Percentiles rank a stretch among this genome's conserved stretches.
These are phyloP conservation scores for Rossbeevera mucosa DNA, from an alignment of 768 basidiomycete species.

Conservation along the genomic window DNA sequence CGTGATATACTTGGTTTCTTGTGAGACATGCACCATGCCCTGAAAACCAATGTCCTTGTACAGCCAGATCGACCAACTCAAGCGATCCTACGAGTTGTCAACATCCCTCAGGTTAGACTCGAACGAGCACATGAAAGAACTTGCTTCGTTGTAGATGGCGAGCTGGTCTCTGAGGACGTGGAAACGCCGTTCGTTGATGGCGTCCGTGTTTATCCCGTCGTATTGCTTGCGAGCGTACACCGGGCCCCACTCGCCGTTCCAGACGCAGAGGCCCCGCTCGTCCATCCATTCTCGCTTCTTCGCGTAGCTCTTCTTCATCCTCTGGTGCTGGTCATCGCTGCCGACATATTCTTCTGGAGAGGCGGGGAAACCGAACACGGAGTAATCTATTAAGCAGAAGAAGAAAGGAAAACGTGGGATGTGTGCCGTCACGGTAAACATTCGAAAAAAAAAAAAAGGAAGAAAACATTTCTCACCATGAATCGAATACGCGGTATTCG, in stretches of 20 bases:
- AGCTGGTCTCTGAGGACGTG: slow-evolving; percentile 71
- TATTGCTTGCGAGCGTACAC: slow-evolving; percentile 67
- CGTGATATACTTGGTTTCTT: slow-evolving; percentile 65
- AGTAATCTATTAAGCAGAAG: too few relatives aligned
- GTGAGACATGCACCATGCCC: slow-evolving; percentile 75
- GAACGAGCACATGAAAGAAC: neutral
- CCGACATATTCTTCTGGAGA: slow-evolving; percentile 51
- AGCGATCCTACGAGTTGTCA: slow-evolving; percentile 41
- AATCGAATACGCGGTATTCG: slow-evolving; percentile 72
- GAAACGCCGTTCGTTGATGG: slow-evolving; percentile 62
- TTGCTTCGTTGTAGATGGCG: slow-evolving; percentile 53
- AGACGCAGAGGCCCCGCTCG: slow-evolving; percentile 56
- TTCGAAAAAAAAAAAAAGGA: too few relatives aligned
- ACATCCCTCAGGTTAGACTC: neutral
- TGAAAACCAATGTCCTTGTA: slow-evolving; percentile 88
- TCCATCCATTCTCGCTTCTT: slow-evolving; percentile 80
- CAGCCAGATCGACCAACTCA: slow-evolving; percentile 84
- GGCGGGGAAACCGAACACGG: slow-evolving; percentile 63
- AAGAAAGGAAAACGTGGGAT: neutral
- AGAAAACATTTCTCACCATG: slow-evolving; percentile 44
- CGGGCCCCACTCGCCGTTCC: slow-evolving; percentile 84
- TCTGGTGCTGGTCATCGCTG: slow-evolving; percentile 46
- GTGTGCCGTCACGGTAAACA: neutral
- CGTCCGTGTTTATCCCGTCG: slow-evolving; percentile 55
- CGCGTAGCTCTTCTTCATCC: slow-evolving; percentile 57